Evolutionary conservation across 2,329 filamentous ascomycete species (phyloP).

Genomic region (Cyanodermella asteris): DNA sequence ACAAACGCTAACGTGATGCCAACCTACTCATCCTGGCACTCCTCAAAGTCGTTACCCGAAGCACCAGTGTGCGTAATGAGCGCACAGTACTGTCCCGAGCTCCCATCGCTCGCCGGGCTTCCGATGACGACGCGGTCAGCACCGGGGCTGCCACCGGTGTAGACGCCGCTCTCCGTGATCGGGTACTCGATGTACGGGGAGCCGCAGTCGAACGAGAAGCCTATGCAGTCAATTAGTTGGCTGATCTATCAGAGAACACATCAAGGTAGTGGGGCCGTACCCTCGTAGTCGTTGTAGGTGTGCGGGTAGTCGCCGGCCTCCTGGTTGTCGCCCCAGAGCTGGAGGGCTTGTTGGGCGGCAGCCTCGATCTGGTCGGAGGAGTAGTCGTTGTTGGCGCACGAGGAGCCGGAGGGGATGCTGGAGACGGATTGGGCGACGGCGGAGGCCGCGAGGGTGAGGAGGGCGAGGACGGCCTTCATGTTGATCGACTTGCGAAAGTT

Average conservation of each 20-base stretch:
- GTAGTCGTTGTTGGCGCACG: background rate
- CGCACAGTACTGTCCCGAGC: slow-evolving; percentile 12
- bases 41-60: slow-evolving; percentile 12
- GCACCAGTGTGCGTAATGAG: slow-evolving; percentile 13
- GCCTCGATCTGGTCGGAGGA: slow-evolving; percentile 1
- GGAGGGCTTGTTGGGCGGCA: background rate
- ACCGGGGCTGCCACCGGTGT: slow-evolving; percentile 11
- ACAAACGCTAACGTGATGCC: too few relatives aligned
- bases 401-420: slow-evolving; percentile 6
- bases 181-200: slow-evolving; percentile 16
- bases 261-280: too few relatives aligned
- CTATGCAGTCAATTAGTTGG: too few relatives aligned
- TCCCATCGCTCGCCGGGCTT: slow-evolving; percentile 11
- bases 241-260: too few relatives aligned
- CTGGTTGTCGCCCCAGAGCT: slow-evolving; percentile 4
- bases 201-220: slow-evolving; percentile 11
- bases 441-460: slow-evolving; percentile 10
- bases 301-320: slow-evolving; percentile 14
- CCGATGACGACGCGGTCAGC: slow-evolving; percentile 15
- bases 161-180: slow-evolving; percentile 9
- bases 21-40: slow-evolving; percentile 13
- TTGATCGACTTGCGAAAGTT: too few relatives aligned
- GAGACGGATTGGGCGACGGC: slow-evolving; percentile 11
- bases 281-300: slow-evolving; percentile 15
- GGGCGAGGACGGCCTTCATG: too few relatives aligned